Percentiles rank a stretch among this genome's conserved stretches.
phyloP scores from a whole-genome alignment of 73 alveolate genomes.

The Tetrahymena elliotti region DNA sequence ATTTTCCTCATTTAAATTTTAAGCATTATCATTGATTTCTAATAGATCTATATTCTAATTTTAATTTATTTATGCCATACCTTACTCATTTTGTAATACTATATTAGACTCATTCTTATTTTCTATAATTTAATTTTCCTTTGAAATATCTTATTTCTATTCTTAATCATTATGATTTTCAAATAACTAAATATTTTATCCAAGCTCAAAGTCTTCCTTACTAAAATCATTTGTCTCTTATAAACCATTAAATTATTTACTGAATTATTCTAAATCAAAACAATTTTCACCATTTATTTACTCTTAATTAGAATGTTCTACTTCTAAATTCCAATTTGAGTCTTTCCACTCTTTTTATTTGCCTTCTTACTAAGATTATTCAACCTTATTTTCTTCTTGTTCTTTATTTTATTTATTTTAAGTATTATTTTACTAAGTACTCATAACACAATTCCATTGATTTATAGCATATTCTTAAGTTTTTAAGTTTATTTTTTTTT shows the following conservation, averaged over 20 bases:
- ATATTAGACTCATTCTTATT: no score
- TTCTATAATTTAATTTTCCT: no score
- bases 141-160: not conserved
- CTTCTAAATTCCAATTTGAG: not conserved
- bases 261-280: not conserved
- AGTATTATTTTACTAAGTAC: not conserved
- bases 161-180: not conserved
- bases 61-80: not conserved
- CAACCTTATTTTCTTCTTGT: not conserved
- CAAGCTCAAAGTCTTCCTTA: not conserved
- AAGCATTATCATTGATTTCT: not conserved
- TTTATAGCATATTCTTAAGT: not conserved
- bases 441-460: not conserved
- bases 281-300: not conserved
- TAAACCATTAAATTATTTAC: not conserved
- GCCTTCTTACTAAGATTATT: not conserved
- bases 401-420: not conserved
- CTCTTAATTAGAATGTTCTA: not conserved
- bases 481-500: not conserved
- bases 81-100: not conserved
- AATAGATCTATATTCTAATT: no score
- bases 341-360: not conserved
- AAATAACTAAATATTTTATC: not conserved
- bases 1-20: not conserved
- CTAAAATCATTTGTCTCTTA: not conserved